Base-by-base conservation (phyloP, 1,284 basidiomycete species). In the Apiotrichum gracile region DNA sequence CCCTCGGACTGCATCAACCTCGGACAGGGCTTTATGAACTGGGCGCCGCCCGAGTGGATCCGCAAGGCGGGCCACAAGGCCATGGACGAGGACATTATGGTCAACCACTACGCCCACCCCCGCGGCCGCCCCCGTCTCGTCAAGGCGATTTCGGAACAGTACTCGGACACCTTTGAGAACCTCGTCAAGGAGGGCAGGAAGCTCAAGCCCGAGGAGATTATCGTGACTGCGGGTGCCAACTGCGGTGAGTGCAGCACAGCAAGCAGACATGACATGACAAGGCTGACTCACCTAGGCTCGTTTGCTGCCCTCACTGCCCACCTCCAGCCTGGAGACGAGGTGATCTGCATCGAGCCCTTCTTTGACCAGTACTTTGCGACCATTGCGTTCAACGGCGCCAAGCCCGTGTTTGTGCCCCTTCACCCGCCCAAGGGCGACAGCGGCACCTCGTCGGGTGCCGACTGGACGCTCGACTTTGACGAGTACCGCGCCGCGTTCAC, bases 291-390 rank as follows among this genome's bases (percentile, higher is more conserved):
- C 40, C 24, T 21, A 89, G 91, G 91, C 22, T 87, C 91, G 78
- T 97, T 92, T 72, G 85, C 91, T 47, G 87, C 91, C 52, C 85
- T 93, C 65, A 82, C 84, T 21, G 92, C 93, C 0, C 94, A 93
- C 77, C 76, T 92, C 44, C 85, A 94, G 59, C 79, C 83, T 34
- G 91, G 87, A 9, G 96, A 98, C 71, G 94, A 97, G 75, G 96
- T 98, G 57, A 93, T 99, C 73, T 85, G 97, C 81, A 93, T 98
- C 68, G 96, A 98, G 77, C 94, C 91, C 6, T 93, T 91, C 80
- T 97, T 97, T 69, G 93, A 97, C 70, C 96, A 98, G 74, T 98
- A 97, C 77, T 82, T 88, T 57, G 86, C 91, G 34, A 89, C 88
- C 10, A 85, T 96, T 52, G 88, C 85, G 25, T 96, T 96, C 82